These are phyloP conservation scores for Boletus sp. DNA, from an alignment of 768 basidiomycete genomes.

Conservation along the genomic window DNA sequence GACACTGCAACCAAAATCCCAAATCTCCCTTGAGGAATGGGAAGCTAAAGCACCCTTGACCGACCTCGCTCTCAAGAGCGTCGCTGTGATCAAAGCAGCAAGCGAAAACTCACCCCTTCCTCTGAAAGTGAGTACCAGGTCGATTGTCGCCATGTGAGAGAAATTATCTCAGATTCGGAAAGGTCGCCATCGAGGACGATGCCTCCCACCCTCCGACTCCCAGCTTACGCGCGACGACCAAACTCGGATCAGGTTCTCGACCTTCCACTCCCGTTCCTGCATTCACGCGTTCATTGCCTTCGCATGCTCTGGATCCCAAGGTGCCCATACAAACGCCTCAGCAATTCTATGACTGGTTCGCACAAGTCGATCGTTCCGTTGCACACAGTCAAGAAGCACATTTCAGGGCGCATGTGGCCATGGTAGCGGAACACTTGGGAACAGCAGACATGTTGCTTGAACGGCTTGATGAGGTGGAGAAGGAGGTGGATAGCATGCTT, in stretches of 20 bases:
- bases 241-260: slow-evolving; percentile 42
- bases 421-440: slow-evolving; percentile 70
- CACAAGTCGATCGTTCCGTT: slow-evolving; percentile 83
- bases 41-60: slow-evolving; percentile 76
- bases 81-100: slow-evolving; percentile 59
- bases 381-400: slow-evolving; percentile 93
- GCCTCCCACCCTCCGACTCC: slow-evolving; percentile 34
- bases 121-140: slow-evolving; percentile 55
- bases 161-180: slow-evolving; percentile 32
- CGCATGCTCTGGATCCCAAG: slow-evolving; percentile 67
- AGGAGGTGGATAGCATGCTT: slow-evolving; percentile 76
- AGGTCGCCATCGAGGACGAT: slow-evolving; percentile 44
- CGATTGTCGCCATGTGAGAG: background rate
- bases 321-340: slow-evolving; percentile 86
- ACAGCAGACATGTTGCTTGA: slow-evolving; percentile 76
- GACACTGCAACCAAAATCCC: slow-evolving; percentile 38
- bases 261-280: slow-evolving; percentile 42
- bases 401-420: slow-evolving; percentile 81
- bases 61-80: slow-evolving; percentile 65
- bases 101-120: slow-evolving; percentile 65
- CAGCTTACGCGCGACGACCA: slow-evolving; percentile 36
- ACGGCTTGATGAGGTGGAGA: slow-evolving; percentile 69
- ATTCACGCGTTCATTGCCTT: slow-evolving; percentile 19
- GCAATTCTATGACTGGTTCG: slow-evolving; percentile 97
- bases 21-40: slow-evolving; percentile 86